Conservation (phyloP, 805 yeast species). For the Pichia pseudocactophila region DNA sequence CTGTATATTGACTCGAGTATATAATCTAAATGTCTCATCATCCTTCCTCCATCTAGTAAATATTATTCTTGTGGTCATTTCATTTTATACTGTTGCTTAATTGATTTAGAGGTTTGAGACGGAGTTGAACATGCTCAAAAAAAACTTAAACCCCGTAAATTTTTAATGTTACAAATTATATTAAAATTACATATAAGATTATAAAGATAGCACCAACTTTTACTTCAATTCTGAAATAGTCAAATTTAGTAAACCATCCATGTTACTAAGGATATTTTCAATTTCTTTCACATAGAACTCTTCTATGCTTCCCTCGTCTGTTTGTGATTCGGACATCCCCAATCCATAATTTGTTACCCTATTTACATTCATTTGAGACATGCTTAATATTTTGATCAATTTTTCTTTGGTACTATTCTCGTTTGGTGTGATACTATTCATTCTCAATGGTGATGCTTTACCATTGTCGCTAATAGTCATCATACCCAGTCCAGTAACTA, state of each 20-base stretch:
- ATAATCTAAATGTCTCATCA: background rate
- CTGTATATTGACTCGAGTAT: background rate
- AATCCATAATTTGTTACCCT: conserved; percentile 2
- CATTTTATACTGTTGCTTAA: background rate
- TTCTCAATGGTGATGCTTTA: conserved; percentile 4
- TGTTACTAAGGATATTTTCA: conserved; percentile 5
- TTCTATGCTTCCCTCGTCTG: conserved; percentile 4
- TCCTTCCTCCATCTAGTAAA: background rate
- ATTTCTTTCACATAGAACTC: conserved; percentile 8
- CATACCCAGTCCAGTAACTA: conserved; percentile 10
- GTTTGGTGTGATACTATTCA: background rate
- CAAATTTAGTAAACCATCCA: conserved; percentile 2
- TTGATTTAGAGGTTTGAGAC: too few relatives aligned
- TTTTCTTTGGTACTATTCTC: background rate
- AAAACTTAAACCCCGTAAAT: background rate
- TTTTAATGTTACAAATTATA: too few relatives aligned
- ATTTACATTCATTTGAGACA: conserved; percentile 3
- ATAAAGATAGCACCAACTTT: background rate
- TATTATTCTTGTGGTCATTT: background rate
- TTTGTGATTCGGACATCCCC: background rate
- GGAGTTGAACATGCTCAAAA: too few relatives aligned
- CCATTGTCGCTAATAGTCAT: conserved; percentile 7
- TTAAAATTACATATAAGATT: background rate
- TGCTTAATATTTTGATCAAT: background rate
- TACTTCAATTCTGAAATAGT: conserved; percentile 3